phyloP scores from a whole-genome alignment of 139 green algal species.

The Ettlia oleoabundans region DNA sequence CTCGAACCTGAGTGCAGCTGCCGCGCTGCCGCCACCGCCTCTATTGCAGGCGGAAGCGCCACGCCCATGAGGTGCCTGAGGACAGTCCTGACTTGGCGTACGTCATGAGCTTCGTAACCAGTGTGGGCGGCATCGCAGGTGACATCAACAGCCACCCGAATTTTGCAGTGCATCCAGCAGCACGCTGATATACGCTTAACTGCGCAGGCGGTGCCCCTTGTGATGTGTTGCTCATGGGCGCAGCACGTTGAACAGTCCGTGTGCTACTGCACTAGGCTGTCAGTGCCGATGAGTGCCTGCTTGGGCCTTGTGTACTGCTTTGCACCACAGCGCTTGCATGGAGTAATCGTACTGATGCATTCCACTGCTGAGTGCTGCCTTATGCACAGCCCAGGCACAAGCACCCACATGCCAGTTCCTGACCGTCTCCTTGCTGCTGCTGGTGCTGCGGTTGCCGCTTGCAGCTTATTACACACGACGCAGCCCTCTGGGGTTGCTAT shows the following conservation, averaged over 20 bases:
- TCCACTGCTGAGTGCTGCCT: too few relatives aligned
- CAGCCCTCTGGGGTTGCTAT: conserved; percentile 3
- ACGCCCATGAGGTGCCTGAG: conserved; percentile 16
- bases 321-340: too few relatives aligned
- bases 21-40: background rate
- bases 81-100: conserved; percentile 36
- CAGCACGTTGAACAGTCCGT: background rate
- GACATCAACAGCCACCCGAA: too few relatives aligned
- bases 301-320: too few relatives aligned
- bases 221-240: background rate
- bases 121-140: conserved; percentile 27
- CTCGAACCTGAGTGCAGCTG: background rate
- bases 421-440: background rate
- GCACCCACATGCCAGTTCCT: too few relatives aligned
- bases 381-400: too few relatives aligned
- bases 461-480: conserved; percentile 29
- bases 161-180: too few relatives aligned
- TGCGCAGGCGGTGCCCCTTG: too few relatives aligned
- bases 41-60: conserved; percentile 4
- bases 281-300: background rate
- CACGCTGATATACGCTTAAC: too few relatives aligned
- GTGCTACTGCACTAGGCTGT: background rate
- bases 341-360: too few relatives aligned
- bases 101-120: conserved; percentile 41
- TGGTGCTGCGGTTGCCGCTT: background rate